Percentiles rank a stretch among this genome's conserved stretches.
These are phyloP conservation scores for Athelia psychrophila DNA, from an alignment of 1,284 basidiomycete genomes.

Conservation along the genomic window DNA sequence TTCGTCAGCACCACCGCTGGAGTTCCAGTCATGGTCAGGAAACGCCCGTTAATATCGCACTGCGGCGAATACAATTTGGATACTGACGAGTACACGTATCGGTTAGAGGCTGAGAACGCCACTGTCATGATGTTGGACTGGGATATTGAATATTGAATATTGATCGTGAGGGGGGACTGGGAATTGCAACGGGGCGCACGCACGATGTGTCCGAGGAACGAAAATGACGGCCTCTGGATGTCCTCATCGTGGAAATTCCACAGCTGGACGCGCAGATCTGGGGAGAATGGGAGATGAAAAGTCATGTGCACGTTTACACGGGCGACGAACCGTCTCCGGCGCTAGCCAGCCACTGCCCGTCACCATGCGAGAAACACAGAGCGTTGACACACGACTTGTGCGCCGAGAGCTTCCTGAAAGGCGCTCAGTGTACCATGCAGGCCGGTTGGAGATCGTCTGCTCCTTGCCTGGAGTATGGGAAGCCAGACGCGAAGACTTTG, in stretches of 20 bases:
- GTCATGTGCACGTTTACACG: constrained; percentile 4
- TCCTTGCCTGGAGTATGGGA: constrained; percentile 43
- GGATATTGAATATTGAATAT: constrained; percentile 5
- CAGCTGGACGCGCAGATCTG: constrained; percentile 59
- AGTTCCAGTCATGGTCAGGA: too few relatives aligned
- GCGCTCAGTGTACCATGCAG: background rate
- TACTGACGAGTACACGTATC: constrained; percentile 60
- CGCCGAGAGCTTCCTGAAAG: constrained; percentile 48
- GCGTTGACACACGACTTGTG: constrained; percentile 75
- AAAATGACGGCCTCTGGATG: constrained; percentile 40
- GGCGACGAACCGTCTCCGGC: constrained; percentile 66
- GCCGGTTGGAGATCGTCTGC: background rate
- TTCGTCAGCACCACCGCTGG: constrained; percentile 62
- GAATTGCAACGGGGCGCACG: constrained; percentile 8
- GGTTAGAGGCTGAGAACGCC: constrained; percentile 62
- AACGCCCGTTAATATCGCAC: too few relatives aligned
- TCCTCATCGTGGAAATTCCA: constrained; percentile 74
- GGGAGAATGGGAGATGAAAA: constrained; percentile 2
- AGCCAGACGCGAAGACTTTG: constrained; percentile 30
- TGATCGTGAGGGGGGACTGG: background rate
- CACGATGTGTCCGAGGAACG: constrained; percentile 50
- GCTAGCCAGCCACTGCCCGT: constrained; percentile 69
- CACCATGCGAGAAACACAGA: constrained; percentile 57
- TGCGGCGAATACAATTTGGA: too few relatives aligned
- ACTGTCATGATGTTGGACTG: constrained; percentile 68